Evolutionary conservation across 306 rosid genomes (phyloP).

Genomic region (Acacia crassicarpa): DNA sequence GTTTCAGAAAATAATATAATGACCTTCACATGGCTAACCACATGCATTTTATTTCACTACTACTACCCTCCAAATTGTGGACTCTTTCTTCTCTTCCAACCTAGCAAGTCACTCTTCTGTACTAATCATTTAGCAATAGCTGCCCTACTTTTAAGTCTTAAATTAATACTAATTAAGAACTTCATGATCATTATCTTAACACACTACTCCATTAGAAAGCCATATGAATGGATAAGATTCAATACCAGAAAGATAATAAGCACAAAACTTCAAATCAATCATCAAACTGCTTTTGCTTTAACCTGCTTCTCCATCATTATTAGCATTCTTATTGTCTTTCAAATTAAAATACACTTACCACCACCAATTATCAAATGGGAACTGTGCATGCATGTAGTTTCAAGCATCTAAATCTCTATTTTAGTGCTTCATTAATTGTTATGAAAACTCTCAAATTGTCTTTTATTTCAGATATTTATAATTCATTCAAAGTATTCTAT

Average conservation of each 20-base stretch:
- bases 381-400: not conserved
- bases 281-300: not conserved
- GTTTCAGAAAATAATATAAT: slow-evolving; percentile 35
- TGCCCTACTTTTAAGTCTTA: slow-evolving; percentile 29
- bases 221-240: slow-evolving; percentile 13
- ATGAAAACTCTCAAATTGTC: not conserved
- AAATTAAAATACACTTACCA: not conserved
- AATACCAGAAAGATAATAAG: not conserved
- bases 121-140: slow-evolving; percentile 46
- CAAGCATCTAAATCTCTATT: not conserved
- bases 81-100: slow-evolving; percentile 39
- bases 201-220: slow-evolving; percentile 18
- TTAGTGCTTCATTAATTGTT: not conserved
- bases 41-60: slow-evolving; percentile 51
- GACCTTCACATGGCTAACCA: slow-evolving; percentile 77
- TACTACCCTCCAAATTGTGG: slow-evolving; percentile 37
- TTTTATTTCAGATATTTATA: not conserved
- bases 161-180: not conserved
- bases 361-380: slow-evolving; percentile 1
- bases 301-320: not conserved
- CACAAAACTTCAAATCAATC: slow-evolving; percentile 1
- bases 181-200: slow-evolving; percentile 23
- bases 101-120: slow-evolving; percentile 35
- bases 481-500: not conserved
- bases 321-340: slow-evolving; percentile 3